Evolutionary conservation across 106 monocot species (phyloP).

Genomic region (Allium fistulosum): DNA sequence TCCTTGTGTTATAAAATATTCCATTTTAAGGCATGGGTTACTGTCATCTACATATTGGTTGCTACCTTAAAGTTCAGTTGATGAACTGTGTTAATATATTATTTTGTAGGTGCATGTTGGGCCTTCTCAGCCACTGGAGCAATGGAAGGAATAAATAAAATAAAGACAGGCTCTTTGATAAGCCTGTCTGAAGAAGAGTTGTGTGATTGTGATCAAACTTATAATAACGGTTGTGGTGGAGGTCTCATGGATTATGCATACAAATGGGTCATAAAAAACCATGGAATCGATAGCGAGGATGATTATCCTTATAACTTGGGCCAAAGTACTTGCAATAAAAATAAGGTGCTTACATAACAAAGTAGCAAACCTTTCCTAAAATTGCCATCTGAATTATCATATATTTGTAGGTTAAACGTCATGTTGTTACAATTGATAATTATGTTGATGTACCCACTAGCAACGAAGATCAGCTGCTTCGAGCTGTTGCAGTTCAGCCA

Average conservation of each 20-base stretch:
- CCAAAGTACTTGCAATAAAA: conserved; percentile 47
- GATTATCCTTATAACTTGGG: conserved; percentile 77
- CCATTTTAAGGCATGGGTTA: too few relatives aligned
- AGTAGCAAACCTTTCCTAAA: not conserved
- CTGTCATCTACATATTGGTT: too few relatives aligned
- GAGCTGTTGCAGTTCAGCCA: conserved; percentile 87
- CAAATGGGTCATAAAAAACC: conserved; percentile 76
- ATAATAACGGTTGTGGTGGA: conserved; percentile 78
- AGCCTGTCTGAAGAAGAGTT: conserved; percentile 98
- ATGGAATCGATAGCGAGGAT: conserved; percentile 78
- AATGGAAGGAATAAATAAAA: conserved; percentile 97
- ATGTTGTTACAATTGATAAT: conserved; percentile 85
- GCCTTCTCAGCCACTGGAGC: conserved; percentile 97
- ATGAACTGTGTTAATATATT: too few relatives aligned
- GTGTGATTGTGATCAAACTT: conserved; percentile 74
- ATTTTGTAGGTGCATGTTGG: conserved; percentile 85
- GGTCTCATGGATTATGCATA: conserved; percentile 98
- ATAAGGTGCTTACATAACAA: conserved; percentile 44
- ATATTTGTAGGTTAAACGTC: conserved; percentile 39
- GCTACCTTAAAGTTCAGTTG: too few relatives aligned
- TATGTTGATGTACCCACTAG: conserved; percentile 75
- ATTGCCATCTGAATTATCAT: not conserved
- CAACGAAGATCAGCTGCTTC: conserved; percentile 62
- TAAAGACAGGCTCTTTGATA: conserved; percentile 71
- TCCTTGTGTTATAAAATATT: too few relatives aligned